Conservation (phyloP, 73 alveolate species). For the Tetrahymena elliotti region DNA sequence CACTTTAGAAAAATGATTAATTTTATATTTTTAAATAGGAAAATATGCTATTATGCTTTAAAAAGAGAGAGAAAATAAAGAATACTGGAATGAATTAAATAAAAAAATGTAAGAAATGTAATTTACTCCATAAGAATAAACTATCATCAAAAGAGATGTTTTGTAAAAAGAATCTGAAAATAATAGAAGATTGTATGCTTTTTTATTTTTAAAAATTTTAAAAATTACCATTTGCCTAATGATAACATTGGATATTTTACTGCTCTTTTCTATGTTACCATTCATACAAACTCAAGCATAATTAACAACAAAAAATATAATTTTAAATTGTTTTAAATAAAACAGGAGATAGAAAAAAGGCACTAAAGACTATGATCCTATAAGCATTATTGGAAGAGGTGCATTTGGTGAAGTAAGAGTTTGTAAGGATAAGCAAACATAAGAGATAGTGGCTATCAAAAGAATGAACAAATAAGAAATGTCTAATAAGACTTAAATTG, state of each 20-base stretch:
- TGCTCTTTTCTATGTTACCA: background rate
- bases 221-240: background rate
- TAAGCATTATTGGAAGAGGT: conserved; percentile 66
- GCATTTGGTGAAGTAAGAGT: conserved; percentile 74
- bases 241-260: background rate
- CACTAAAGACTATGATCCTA: conserved; percentile 59
- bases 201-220: no score
- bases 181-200: background rate
- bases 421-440: conserved; percentile 49
- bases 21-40: background rate
- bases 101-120: background rate
- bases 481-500: conserved; percentile 58
- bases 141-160: background rate
- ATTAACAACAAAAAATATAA: background rate
- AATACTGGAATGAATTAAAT: background rate
- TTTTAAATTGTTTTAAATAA: background rate
- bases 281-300: background rate
- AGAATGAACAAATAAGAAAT: conserved; percentile 62
- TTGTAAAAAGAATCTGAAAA: background rate
- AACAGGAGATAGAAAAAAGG: conserved; percentile 42
- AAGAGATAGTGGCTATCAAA: conserved; percentile 63
- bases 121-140: background rate
- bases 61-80: background rate
- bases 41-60: background rate
- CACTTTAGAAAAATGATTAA: background rate